These are phyloP conservation scores for Cladosporium sp. DNA, from an alignment of 2,329 filamentous ascomycete species.

Conservation along the genomic window DNA sequence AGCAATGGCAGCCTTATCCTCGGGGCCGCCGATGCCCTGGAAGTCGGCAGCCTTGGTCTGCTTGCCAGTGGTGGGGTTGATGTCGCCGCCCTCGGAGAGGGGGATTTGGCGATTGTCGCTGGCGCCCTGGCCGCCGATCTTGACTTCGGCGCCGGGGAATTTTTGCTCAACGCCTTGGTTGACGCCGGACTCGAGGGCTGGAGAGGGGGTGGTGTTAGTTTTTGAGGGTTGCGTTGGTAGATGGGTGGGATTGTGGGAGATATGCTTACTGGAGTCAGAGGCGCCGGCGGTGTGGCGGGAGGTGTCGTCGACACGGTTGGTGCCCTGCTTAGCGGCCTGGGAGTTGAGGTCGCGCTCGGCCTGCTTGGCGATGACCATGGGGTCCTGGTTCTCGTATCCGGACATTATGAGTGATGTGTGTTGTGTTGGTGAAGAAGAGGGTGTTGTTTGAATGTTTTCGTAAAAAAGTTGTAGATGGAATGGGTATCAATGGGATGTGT, in stretches of 20 bases:
- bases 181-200: constrained; percentile 45
- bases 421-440: constrained; percentile 1
- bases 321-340: constrained; percentile 35
- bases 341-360: constrained; percentile 47
- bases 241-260: not conserved
- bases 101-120: constrained; percentile 47
- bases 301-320: constrained; percentile 20
- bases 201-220: not conserved
- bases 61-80: constrained; percentile 21
- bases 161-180: constrained; percentile 36
- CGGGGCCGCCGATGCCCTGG: constrained; percentile 45
- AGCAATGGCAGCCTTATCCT: constrained; percentile 38
- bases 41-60: constrained; percentile 46
- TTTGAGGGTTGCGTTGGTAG: not conserved
- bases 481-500: constrained; percentile 9
- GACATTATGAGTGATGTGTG: constrained; percentile 35
- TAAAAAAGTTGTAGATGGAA: constrained; percentile 1
- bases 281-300: constrained; percentile 10
- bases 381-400: constrained; percentile 38
- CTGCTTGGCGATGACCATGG: constrained; percentile 41
- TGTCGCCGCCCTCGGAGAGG: constrained; percentile 39
- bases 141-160: constrained; percentile 43
- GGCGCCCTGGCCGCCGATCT: constrained; percentile 39
- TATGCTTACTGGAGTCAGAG: constrained; percentile 16
- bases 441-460: constrained; percentile 5